Evolutionary conservation across 495 filamentous ascomycete genomes (phyloP).

Genomic region (Aspergillus biplanus): DNA sequence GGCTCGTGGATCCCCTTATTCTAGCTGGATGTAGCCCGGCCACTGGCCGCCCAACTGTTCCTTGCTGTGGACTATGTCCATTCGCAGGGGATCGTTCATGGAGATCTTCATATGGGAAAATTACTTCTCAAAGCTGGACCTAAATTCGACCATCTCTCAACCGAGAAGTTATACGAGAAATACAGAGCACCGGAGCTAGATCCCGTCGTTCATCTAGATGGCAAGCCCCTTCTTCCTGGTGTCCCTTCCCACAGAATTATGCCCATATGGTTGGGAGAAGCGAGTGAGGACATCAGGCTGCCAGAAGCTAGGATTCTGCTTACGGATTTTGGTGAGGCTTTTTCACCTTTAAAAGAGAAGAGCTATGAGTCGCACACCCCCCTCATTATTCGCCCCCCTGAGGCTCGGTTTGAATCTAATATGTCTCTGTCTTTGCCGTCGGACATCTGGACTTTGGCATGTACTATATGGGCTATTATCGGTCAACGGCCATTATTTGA

Average conservation of each 20-base stretch:
- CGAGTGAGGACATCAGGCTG: conserved; percentile 30
- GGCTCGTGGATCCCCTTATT: conserved; percentile 36
- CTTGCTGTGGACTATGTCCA: conserved; percentile 37
- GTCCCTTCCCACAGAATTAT: conserved; percentile 28
- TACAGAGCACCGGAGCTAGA: conserved; percentile 31
- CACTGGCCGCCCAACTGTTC: conserved; percentile 42
- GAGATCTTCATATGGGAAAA: conserved; percentile 39
- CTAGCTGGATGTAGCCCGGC: conserved; percentile 43
- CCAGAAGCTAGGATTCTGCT: conserved; percentile 38
- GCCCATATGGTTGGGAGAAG: conserved; percentile 36
- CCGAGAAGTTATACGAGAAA: conserved; percentile 31
- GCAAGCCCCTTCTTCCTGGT: conserved; percentile 27
- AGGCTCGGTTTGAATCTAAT: conserved; percentile 34
- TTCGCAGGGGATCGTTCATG: conserved; percentile 36
- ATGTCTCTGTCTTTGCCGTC: conserved; percentile 36
- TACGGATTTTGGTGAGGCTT: conserved; percentile 44
- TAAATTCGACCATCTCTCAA: conserved; percentile 25
- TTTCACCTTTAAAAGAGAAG: conserved; percentile 28
- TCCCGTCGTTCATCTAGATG: conserved; percentile 30
- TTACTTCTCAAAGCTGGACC: conserved; percentile 28
- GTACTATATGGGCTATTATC: conserved; percentile 36
- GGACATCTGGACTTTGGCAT: conserved; percentile 44
- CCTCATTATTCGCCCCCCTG: conserved; percentile 33
- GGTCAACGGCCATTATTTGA: conserved; percentile 29
- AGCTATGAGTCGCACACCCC: conserved; percentile 36